These are phyloP conservation scores for Scheffersomyces stambukii DNA, from an alignment of 1,139 yeast species.

Conservation along the genomic window DNA sequence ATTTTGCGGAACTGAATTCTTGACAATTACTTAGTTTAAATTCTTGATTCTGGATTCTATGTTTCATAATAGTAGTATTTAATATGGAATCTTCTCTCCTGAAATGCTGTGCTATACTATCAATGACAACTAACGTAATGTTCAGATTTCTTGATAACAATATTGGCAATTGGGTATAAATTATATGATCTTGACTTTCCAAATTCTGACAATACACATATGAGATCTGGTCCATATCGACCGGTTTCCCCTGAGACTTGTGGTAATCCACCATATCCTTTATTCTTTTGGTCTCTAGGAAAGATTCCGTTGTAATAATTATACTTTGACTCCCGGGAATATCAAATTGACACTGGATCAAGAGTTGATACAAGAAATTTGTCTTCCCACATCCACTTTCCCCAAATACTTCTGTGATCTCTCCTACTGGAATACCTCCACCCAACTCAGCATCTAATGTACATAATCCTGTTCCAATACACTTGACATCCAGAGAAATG, in stretches of 20 bases:
- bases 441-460: constrained; percentile 52
- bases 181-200: constrained; percentile 70
- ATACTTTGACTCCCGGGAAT: constrained; percentile 26
- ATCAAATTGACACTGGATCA: constrained; percentile 54
- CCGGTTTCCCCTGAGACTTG: too few species aligned
- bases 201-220: constrained; percentile 65
- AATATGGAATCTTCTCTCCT: constrained; percentile 56
- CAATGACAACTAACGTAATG: constrained; percentile 65
- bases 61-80: constrained; percentile 23
- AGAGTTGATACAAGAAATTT: constrained; percentile 64
- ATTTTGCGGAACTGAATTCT: constrained; percentile 16
- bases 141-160: constrained; percentile 40
- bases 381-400: constrained; percentile 85
- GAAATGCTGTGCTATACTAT: constrained; percentile 83
- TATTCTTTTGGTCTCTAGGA: constrained; percentile 62
- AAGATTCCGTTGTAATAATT: constrained; percentile 74
- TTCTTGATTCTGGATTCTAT: constrained; percentile 21
- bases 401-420: constrained; percentile 78
- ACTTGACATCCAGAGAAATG: constrained; percentile 4
- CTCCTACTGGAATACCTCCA: constrained; percentile 68
- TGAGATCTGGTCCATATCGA: constrained; percentile 46
- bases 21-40: constrained; percentile 13
- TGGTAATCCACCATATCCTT: constrained; percentile 19
- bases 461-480: constrained; percentile 57
- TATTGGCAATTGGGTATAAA: constrained; percentile 67